Conservation (phyloP, 2,329 filamentous ascomycete genomes). For the Rhinocladiella mackenziei region DNA sequence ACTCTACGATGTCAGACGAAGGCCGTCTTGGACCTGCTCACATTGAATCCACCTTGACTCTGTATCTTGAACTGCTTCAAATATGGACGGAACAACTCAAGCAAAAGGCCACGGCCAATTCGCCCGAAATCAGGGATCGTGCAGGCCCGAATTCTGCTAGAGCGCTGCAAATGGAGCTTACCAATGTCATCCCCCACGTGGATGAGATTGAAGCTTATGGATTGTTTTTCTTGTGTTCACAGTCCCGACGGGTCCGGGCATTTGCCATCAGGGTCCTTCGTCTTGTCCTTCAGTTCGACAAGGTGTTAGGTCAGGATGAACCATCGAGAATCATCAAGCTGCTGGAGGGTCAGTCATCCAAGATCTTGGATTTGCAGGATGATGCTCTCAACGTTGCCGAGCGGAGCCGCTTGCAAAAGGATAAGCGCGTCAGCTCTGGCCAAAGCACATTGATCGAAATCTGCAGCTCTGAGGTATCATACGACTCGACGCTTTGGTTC, state of each 20-base stretch:
- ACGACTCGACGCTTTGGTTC: conserved; percentile 93
- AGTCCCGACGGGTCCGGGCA: conserved; percentile 80
- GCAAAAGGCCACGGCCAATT: conserved; percentile 72
- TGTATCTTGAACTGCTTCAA: conserved; percentile 88
- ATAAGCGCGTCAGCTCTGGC: conserved; percentile 76
- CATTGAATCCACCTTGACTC: conserved; percentile 85
- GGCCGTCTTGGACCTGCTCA: conserved; percentile 92
- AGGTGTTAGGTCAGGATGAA: conserved; percentile 73
- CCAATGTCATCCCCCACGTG: conserved; percentile 84
- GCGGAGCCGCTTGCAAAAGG: conserved; percentile 83
- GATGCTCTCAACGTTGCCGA: conserved; percentile 89
- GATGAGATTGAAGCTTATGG: conserved; percentile 97
- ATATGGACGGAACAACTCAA: conserved; percentile 99
- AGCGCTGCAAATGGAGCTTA: conserved; percentile 75
- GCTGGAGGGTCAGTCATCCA: conserved; percentile 80
- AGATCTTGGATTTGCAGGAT: conserved; percentile 87
- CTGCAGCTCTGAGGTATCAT: conserved; percentile 90
- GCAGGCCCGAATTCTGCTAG: conserved; percentile 37
- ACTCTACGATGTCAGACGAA: conserved; percentile 96
- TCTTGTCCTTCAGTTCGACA: conserved; percentile 90
- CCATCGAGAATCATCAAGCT: conserved; percentile 83
- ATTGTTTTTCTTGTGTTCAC: conserved; percentile 93
- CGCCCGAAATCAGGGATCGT: conserved; percentile 59
- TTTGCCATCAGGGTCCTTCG: conserved; percentile 90
- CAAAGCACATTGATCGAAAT: conserved; percentile 87